Evolutionary conservation across 2,329 filamentous ascomycete species (phyloP).

Genomic region (Neofusicoccum kwambonambiense): DNA sequence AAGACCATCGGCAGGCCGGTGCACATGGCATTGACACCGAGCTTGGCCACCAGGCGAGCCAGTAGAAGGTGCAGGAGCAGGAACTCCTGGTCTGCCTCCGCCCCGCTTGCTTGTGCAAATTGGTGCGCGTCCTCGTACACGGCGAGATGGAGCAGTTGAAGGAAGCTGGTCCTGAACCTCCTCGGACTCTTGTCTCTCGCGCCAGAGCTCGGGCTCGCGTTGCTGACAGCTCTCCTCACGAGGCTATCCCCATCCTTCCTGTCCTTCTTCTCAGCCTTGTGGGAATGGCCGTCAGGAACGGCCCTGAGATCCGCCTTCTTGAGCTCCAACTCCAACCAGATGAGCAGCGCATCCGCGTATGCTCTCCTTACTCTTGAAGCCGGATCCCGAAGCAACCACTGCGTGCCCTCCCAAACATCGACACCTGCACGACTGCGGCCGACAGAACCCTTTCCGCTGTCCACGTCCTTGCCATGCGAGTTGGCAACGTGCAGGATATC

Average conservation of each 20-base stretch:
- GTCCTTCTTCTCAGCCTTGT: constrained; percentile 44
- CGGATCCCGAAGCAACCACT: constrained; percentile 83
- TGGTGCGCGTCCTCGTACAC: constrained; percentile 87
- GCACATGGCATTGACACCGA: constrained; percentile 79
- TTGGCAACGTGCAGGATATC: constrained; percentile 82
- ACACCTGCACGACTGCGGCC: constrained; percentile 74
- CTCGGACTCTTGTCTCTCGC: constrained; percentile 33
- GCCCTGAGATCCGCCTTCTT: constrained; percentile 64
- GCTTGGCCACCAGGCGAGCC: constrained; percentile 67
- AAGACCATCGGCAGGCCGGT: constrained; percentile 86
- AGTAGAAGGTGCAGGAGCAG: constrained; percentile 75
- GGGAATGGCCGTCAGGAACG: constrained; percentile 51
- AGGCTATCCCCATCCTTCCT: constrained; percentile 40
- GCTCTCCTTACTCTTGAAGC: constrained; percentile 77
- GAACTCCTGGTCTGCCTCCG: constrained; percentile 58
- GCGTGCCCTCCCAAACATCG: constrained; percentile 91
- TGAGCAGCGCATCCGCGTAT: constrained; percentile 78
- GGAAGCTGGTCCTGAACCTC: constrained; percentile 65
- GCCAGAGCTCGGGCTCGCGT: neutral
- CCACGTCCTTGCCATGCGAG: constrained; percentile 48
- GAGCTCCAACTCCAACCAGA: constrained; percentile 83
- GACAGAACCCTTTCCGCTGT: constrained; percentile 51
- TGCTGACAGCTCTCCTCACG: constrained; percentile 34
- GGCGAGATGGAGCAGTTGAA: constrained; percentile 78
- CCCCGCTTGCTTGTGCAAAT: constrained; percentile 50